Evolutionary conservation across 1,284 basidiomycete species (phyloP).

Genomic region (Hemileia vastatrix): DNA sequence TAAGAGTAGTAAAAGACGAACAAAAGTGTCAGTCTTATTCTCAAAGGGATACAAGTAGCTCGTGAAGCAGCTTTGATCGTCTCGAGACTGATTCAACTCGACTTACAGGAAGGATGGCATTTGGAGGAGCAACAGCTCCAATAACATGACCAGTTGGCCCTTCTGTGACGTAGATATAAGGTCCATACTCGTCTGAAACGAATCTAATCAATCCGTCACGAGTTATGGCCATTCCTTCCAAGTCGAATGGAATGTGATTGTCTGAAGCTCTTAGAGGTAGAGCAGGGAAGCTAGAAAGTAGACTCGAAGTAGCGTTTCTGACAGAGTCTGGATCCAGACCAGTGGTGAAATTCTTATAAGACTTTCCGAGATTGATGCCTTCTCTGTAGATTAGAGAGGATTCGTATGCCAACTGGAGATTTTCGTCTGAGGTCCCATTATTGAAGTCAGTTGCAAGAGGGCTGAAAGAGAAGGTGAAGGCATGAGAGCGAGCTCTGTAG

Average conservation of each 20-base stretch:
- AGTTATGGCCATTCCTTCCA: conserved; percentile 56
- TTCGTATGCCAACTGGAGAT: conserved; percentile 52
- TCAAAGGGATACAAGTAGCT: too few relatives aligned
- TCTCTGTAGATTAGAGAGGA: conserved; percentile 55
- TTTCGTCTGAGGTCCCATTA: conserved; percentile 52
- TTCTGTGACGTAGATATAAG: conserved; percentile 57
- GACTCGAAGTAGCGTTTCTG: conserved; percentile 46
- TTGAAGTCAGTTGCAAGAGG: conserved; percentile 50
- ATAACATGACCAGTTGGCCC: conserved; percentile 50
- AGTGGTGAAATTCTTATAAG: conserved; percentile 51
- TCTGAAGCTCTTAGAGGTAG: conserved; percentile 44
- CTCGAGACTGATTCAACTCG: not conserved
- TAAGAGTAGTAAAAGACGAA: too few relatives aligned
- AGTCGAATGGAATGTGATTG: conserved; percentile 53
- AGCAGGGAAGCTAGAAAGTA: conserved; percentile 25
- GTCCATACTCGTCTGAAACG: conserved; percentile 61
- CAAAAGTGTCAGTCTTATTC: too few relatives aligned
- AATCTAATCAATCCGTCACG: conserved; percentile 51
- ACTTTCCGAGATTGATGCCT: conserved; percentile 21
- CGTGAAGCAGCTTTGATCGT: not conserved
- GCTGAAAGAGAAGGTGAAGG: conserved; percentile 54
- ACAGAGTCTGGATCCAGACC: conserved; percentile 55
- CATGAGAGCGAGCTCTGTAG: conserved; percentile 54
- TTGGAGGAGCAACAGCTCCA: conserved; percentile 55
- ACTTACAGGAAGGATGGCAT: conserved; percentile 54